Evolutionary conservation across 2,329 filamentous ascomycete genomes (phyloP), one percentile per base, ranked within the genome.

Genomic region (Xylaria sp.): DNA sequence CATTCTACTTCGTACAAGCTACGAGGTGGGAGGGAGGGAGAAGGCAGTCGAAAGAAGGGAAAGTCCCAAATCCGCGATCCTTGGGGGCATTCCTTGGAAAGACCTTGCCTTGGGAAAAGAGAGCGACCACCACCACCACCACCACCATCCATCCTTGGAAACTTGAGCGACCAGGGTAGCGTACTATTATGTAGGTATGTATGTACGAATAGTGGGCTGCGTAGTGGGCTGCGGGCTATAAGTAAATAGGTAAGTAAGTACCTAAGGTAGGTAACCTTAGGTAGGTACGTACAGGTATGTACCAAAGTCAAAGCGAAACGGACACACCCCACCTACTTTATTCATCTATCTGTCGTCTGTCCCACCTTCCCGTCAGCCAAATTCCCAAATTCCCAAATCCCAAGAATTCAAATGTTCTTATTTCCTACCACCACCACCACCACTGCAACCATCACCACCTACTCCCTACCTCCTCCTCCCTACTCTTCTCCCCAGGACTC

Each of bases 281-380:
- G n/a, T n/a, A n/a, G n/a, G n/a, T n/a, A n/a, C n/a, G n/a, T n/a
- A n/a, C n/a, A n/a, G n/a, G 10, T 13, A 46, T 10, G 4, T 45
- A 45, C n/a, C n/a, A 45, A 20, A 30, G 30, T 55, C 50, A 34
- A 55, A 34, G 50, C 50, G n/a, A 55, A 55, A 30, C 50, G 18
- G 50, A 34, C 50, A 52, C 43, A 36, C 36, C 57, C 23, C 15
- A 30, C 43, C 36, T 43, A 50, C 52, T 34, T 15, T 13, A 34
- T 55, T 23, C 50, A 55, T 55, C 28, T 39, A 23, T 58, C 45
- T 62, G 59, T 64, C 63, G n/a, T 58, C 45, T 62, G 59, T 64
- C 63, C 67, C 67, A 69, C 63, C 64, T 48, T 46, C 60, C 43
- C 53, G 34, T 46, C 65, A 50, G 63, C 59, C 56, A 66, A 57